Evolutionary conservation across 2,329 filamentous ascomycete genomes (phyloP).

Genomic region (Zymoseptoria tritici): DNA sequence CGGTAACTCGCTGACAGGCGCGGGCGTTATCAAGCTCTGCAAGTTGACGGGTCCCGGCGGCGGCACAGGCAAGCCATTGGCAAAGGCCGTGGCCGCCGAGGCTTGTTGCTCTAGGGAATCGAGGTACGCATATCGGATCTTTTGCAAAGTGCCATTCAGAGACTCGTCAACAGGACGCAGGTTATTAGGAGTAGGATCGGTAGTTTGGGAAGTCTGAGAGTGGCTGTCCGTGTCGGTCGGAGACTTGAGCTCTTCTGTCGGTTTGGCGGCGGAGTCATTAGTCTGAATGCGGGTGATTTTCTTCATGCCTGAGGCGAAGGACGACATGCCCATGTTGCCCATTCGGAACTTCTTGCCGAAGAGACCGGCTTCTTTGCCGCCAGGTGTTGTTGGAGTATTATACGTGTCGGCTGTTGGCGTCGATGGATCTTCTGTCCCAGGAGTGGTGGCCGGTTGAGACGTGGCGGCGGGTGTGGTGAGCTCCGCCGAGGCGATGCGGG

Average conservation of each 20-base stretch:
- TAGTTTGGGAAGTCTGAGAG: conserved; percentile 42
- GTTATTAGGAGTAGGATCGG: conserved; percentile 37
- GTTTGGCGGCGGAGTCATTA: conserved; percentile 59
- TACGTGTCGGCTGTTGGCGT: conserved; percentile 28
- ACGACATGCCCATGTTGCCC: conserved; percentile 37
- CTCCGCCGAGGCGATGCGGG: conserved; percentile 43
- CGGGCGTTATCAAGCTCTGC: conserved; percentile 60
- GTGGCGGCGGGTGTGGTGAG: conserved; percentile 20
- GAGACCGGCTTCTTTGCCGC: conserved; percentile 52
- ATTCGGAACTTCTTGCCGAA: conserved; percentile 82
- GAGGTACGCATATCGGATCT: conserved; percentile 66
- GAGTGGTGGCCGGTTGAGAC: conserved; percentile 25
- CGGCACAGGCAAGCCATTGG: conserved; percentile 27
- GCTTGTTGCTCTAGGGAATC: conserved; percentile 51
- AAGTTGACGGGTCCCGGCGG: conserved; percentile 37
- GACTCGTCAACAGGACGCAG: conserved; percentile 70
- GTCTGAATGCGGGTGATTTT: conserved; percentile 67
- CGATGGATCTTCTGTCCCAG: conserved; percentile 29
- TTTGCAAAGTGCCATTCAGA: conserved; percentile 64
- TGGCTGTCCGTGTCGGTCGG: conserved; percentile 46
- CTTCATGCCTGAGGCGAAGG: conserved; percentile 63
- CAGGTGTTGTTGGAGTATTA: conserved; percentile 34
- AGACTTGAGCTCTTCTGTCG: conserved; percentile 61
- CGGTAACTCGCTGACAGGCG: conserved; percentile 65
- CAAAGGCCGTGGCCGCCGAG: conserved; percentile 24